Evolutionary conservation across 2,329 filamentous ascomycete species (phyloP), one percentile per base, ranked within the genome.

Genomic region (Sclerotinia glacialis): DNA sequence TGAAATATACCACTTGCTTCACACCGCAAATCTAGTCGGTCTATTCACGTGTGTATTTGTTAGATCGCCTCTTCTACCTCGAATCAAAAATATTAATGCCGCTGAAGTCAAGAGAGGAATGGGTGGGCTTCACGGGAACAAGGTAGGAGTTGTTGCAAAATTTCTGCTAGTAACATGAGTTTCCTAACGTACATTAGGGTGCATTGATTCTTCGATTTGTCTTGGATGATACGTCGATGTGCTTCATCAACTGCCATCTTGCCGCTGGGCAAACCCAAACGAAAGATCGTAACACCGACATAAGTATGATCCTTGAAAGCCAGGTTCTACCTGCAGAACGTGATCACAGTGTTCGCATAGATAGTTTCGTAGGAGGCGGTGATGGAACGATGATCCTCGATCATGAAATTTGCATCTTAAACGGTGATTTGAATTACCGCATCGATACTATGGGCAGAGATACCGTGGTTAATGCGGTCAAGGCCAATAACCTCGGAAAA

Each of bases 371-470:
- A 8, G 91, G 92, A 34, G 95, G 95, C n/a, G 95, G 95, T 54
- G 95, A 99, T 76, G 95, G 95, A 8, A 89, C 88, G 50, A 93
- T 97, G 89, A 91, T 99, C 67, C 83, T 98, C 67, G 95, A 99
- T 75, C 95, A 99, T 75, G 95, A 99, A 78, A 89, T 99, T n/a
- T 97, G 94, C 77, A 87, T 99, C 58, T 80, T 98, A 52, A 98
- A 98, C 74, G 95, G 95, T 37, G 95, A 99, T 77, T 83, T 99
- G 60, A 99, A 99, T 79, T 99, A 99, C 78, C 93, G 95, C 69
- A 98, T 99, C 74, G 95, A 99, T 77, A 93, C 93, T 31, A 97
- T 98, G 86, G 92, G 92, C 23, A 91, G 95, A 60, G 92, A 98
- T 74, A 93, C 91, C 0, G 94, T 99, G 3, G 90, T 98, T 65